Evolutionary conservation across 805 yeast species (phyloP), one percentile per base, ranked within the genome.

Genomic region (Kodamaea fukazawae): DNA sequence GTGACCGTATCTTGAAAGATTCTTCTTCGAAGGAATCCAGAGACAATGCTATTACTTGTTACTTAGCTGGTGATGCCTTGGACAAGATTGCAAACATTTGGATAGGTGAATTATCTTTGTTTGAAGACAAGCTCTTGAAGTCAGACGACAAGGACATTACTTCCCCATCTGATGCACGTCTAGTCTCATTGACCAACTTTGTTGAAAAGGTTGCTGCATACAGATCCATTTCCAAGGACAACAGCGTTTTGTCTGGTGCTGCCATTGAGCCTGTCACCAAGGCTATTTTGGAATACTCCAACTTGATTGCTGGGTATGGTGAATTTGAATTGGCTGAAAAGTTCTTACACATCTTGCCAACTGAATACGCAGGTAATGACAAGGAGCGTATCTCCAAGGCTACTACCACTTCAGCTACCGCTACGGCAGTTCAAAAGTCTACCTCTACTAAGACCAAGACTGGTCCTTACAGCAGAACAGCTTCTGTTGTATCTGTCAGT

Each of bases 131-230:
- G 25, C 64, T 71, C 40, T 67, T 84, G 53, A 63, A 72, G 34
- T 55, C 67, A 1, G 54, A 66, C 20, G 82, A 78, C 47, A 43
- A 47, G 22, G 60, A 68, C 28, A 58, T 75, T 29, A 39, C 65
- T 0, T 76, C 96, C 2, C 79, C 87, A 1, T 83, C 84, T 40
- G 93, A 84, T 48, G 96, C 96, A 15, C 88, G 88, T 54, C 80
- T 84, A 50, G 84, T 78, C 50, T 84, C 96, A 7, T 70, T 91
- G 58, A 82, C 83, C 38, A 83, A 79, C 53, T 83, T 89, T 56
- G 84, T 87, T 38, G 95, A 86, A 59, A 90, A 90, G 62, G 76
- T 90, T 45, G 77, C 88, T 27, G 83, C 86, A 17, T 89, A 81
- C 60, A 74, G 84, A 52, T 70, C 83, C 20, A 68, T 75, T 30